Evolutionary conservation across 2,329 filamentous ascomycete genomes (phyloP), one percentile per base, ranked within the genome.

Genomic region (Aspergillus niger): DNA sequence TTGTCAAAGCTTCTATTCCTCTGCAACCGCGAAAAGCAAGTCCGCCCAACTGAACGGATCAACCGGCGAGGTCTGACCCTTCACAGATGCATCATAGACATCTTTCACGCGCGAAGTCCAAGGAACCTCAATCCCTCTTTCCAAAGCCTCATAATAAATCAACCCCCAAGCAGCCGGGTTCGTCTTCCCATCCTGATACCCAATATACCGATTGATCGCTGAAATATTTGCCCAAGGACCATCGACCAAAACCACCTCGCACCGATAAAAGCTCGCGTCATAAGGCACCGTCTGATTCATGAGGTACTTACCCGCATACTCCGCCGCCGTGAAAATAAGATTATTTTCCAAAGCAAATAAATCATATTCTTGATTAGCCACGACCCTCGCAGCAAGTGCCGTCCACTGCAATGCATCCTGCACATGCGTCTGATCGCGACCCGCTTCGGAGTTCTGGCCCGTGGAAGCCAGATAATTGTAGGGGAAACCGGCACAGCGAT

Each of bases 291-390:
- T 69, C 3, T 75, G 55, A 17, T 72, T 72, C 0, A 80, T 65
- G 26, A 77, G 79, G 58, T 73, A 79, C 41, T 72, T 74, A n/a
- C 77, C 77, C 1, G 70, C 63, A 60, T 79, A 79, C 59, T 79
- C 77, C 0, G 71, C 69, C 2, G 65, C 77, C 51, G 71, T 74
- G 8, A 78, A 66, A 2, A 79, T 56, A 1, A 79, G 55, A 50
- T 74, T 73, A 24, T 73, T 63, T 0, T 67, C 70, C 1, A 75
- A 54, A 0, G 58, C 28, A 57, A 74, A 79, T 0, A 78, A 50
- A 54, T 80, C 77, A 0, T 52, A 43, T 3, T 77, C 77, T 54
- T 80, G 77, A 13, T 67, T 74, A 50, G 77, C 70, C 5, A 71
- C 68, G 0, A 72, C 68, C 0, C 74, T 67, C 0, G 76, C 74